Evolutionary conservation across 306 rosid genomes (phyloP).

Genomic region (Begonia fuchsioides): DNA sequence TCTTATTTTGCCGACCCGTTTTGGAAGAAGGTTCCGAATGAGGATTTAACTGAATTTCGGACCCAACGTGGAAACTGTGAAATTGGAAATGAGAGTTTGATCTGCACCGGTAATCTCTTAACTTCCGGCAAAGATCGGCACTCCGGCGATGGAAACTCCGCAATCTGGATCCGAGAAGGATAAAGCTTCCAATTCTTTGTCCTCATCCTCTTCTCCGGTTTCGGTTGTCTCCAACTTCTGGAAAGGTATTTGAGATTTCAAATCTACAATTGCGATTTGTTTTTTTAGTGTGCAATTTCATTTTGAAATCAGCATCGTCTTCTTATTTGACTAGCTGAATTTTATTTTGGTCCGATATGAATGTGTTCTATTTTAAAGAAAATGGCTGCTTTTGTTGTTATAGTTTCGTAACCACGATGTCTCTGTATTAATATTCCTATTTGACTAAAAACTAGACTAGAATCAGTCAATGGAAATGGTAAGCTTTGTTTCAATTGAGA

Average conservation of each 20-base stretch:
- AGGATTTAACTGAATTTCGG: too few relatives aligned
- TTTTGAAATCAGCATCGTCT: neutral
- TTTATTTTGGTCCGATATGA: neutral
- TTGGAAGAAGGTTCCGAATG: too few relatives aligned
- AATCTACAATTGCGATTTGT: neutral
- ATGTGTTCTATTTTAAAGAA: neutral
- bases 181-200: constrained; percentile 39
- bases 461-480: too few relatives aligned
- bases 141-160: constrained; percentile 43
- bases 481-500: too few relatives aligned
- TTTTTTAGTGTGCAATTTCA: neutral
- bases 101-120: neutral
- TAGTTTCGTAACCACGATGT: neutral
- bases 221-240: constrained; percentile 66
- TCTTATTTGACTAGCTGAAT: neutral
- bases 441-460: too few relatives aligned
- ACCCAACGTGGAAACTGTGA: too few relatives aligned
- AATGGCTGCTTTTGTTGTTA: neutral
- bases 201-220: constrained; percentile 55
- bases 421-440: too few relatives aligned
- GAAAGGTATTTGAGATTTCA: constrained; percentile 43
- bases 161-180: constrained; percentile 65
- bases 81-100: neutral
- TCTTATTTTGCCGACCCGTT: too few relatives aligned
- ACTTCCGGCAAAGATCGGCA: constrained; percentile 6